Evolutionary conservation across 495 filamentous ascomycete genomes (phyloP).

Genomic region (Aspergillus heteromorphus): DNA sequence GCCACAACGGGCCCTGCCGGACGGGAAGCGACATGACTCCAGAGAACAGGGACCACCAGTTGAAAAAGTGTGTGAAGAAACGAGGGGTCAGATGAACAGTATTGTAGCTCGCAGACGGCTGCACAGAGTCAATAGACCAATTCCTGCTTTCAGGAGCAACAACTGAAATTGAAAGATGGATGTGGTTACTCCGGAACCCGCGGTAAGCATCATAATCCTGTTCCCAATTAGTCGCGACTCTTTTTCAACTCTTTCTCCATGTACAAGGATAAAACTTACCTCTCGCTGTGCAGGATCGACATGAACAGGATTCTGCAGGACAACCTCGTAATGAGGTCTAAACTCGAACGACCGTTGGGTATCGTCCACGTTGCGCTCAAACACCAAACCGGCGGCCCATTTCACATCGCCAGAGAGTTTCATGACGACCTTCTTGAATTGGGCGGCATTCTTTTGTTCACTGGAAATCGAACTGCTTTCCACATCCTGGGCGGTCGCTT

Average conservation of each 20-base stretch:
- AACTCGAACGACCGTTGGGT: constrained; percentile 77
- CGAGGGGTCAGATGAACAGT: constrained; percentile 87
- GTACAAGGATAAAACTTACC: constrained; percentile 18
- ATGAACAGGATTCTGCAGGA: constrained; percentile 72
- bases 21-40: constrained; percentile 93
- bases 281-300: constrained; percentile 52
- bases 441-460: constrained; percentile 63
- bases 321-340: constrained; percentile 86
- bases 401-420: constrained; percentile 93
- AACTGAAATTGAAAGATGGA: constrained; percentile 88
- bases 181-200: constrained; percentile 91
- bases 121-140: constrained; percentile 67
- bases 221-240: neutral
- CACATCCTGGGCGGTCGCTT: constrained; percentile 50
- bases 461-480: constrained; percentile 59
- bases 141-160: constrained; percentile 69
- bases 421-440: constrained; percentile 98
- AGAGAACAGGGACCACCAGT: constrained; percentile 95
- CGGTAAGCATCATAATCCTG: constrained; percentile 82
- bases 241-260: neutral
- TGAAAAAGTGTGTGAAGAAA: constrained; percentile 97
- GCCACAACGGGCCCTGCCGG: constrained; percentile 85
- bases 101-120: constrained; percentile 84
- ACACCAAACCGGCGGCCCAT: constrained; percentile 85
- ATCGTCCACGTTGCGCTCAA: constrained; percentile 68